Percentiles rank a stretch among this genome's conserved stretches.
Conservation (phyloP, 345 rosid genomes). For the Noccaea caerulescens region DNA sequence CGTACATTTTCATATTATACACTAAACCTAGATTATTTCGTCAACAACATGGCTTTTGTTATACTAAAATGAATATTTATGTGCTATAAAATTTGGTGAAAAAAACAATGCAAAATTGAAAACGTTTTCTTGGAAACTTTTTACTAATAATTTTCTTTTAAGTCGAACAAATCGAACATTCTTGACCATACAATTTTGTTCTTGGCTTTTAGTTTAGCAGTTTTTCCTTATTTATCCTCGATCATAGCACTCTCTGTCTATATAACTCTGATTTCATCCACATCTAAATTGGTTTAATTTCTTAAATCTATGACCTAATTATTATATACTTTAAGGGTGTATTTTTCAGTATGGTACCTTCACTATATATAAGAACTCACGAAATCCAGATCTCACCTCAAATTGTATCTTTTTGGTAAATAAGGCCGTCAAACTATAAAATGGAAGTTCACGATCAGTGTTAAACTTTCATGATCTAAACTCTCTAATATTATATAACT, state of each 20-base stretch:
- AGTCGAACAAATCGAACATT: slow-evolving; percentile 11
- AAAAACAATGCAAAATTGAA: neutral
- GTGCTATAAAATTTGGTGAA: slow-evolving; percentile 3
- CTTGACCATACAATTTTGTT: slow-evolving; percentile 29
- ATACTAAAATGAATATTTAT: neutral
- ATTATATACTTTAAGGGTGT: neutral
- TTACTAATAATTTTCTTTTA: neutral
- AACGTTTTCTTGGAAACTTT: neutral
- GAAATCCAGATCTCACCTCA: slow-evolving; percentile 6
- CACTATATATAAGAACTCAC: neutral
- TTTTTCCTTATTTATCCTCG: slow-evolving; percentile 21
- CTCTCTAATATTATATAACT: slow-evolving; percentile 8
- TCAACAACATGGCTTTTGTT: neutral
- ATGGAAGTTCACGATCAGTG: slow-evolving; percentile 15
- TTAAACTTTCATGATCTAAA: neutral
- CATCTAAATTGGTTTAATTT: slow-evolving; percentile 10
- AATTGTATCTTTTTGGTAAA: slow-evolving; percentile 2
- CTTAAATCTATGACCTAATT: slow-evolving; percentile 13
- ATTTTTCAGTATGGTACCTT: neutral
- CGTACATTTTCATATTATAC: neutral
- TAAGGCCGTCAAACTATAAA: slow-evolving; percentile 1
- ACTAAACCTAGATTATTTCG: neutral
- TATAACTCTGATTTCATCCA: slow-evolving; percentile 16
- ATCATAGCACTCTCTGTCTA: slow-evolving; percentile 32
- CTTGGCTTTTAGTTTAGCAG: slow-evolving; percentile 31